phyloP scores from a whole-genome alignment of 768 basidiomycete species.

The Russula griseocarnosa region DNA sequence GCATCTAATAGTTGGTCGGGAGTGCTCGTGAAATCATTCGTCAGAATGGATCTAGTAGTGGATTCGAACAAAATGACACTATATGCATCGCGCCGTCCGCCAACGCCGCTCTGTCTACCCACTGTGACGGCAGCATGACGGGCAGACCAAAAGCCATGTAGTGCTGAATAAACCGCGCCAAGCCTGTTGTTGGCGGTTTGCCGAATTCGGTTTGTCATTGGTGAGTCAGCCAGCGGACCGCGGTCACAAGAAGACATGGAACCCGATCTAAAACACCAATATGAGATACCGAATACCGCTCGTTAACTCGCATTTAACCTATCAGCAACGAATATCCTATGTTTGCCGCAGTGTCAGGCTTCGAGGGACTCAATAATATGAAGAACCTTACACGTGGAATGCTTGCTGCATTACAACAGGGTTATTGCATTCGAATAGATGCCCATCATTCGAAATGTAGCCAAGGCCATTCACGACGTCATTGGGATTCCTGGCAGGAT shows the following conservation, averaged over 20 bases:
- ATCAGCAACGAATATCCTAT: conserved; percentile 50
- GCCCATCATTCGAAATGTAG: conserved; percentile 55
- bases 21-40: conserved; percentile 46
- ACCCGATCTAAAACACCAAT: conserved; percentile 41
- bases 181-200: conserved; percentile 44
- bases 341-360: not conserved
- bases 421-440: conserved; percentile 51
- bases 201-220: conserved; percentile 39
- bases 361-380: not conserved
- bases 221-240: conserved; percentile 44
- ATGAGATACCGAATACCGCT: not conserved
- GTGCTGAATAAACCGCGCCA: conserved; percentile 54
- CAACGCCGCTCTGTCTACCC: conserved; percentile 29
- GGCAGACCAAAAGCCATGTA: conserved; percentile 52
- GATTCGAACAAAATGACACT: conserved; percentile 49
- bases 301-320: conserved; percentile 37
- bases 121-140: conserved; percentile 40
- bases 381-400: conserved; percentile 52
- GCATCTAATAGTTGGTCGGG: conserved; percentile 43
- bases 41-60: conserved; percentile 30
- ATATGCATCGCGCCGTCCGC: conserved; percentile 50
- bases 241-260: conserved; percentile 47
- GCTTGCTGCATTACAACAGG: conserved; percentile 51
- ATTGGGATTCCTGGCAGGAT: conserved; percentile 37
- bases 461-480: conserved; percentile 36